These are phyloP conservation scores for Xylariales sp. DNA, from an alignment of 2,329 filamentous ascomycete species.

Conservation along the genomic window DNA sequence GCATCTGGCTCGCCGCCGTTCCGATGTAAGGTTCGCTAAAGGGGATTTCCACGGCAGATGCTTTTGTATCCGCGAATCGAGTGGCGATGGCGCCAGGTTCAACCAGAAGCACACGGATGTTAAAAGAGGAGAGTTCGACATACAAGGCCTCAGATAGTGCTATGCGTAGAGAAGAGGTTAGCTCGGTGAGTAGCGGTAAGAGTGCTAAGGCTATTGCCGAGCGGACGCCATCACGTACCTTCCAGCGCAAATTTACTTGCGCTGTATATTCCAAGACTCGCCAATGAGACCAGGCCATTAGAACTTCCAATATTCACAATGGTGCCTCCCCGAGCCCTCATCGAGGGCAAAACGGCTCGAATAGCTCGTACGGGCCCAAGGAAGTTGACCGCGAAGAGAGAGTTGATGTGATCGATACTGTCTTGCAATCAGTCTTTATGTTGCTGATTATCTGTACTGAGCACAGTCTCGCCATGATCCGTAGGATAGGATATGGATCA, in stretches of 20 bases:
- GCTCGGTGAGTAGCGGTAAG: too few species aligned
- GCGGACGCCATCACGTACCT: conserved; percentile 12
- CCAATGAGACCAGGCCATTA: conserved; percentile 7
- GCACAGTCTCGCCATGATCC: too few species aligned
- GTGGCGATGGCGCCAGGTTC: conserved; percentile 17
- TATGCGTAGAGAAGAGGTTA: conserved; percentile 7
- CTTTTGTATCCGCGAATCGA: conserved; percentile 12
- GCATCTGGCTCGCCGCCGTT: conserved; percentile 8
- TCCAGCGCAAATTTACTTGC: conserved; percentile 20
- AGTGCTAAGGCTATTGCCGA: too few species aligned
- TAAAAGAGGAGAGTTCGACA: conserved; percentile 16
- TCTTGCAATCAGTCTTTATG: background rate
- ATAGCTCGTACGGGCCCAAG: conserved; percentile 19
- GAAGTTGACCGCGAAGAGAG: conserved; percentile 19
- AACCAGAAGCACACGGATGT: conserved; percentile 18
- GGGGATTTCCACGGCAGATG: conserved; percentile 11
- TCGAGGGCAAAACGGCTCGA: conserved; percentile 18
- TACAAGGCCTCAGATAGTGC: conserved; percentile 18
- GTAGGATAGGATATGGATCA: too few species aligned
- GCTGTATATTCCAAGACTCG: conserved; percentile 16
- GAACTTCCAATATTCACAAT: conserved; percentile 22
- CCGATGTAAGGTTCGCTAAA: conserved; percentile 15
- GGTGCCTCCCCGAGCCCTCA: conserved; percentile 20
- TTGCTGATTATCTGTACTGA: background rate
- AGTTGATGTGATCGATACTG: conserved; percentile 16